A percentile compares a stretch with the other conserved stretches of the same genome.
Conservation (phyloP, 345 rosid genomes). For the Eucalyptus guilfoylei region DNA sequence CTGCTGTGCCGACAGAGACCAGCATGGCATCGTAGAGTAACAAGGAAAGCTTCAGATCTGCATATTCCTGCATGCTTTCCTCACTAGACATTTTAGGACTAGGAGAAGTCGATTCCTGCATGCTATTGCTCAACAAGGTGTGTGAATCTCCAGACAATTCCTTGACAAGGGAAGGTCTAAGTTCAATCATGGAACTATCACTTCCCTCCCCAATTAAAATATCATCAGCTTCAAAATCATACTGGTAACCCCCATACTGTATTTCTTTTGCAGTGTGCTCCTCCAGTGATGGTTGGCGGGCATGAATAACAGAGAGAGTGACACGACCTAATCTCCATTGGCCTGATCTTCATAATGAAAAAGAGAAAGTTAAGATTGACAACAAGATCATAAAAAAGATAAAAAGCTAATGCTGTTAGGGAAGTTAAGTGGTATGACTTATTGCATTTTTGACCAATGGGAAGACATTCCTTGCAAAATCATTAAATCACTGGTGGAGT, state of each 20-base stretch:
- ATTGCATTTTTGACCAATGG: not conserved
- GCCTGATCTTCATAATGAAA: constrained; percentile 38
- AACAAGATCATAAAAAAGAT: not conserved
- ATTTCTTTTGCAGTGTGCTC: not conserved
- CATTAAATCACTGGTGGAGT: not conserved
- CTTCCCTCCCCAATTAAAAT: constrained; percentile 65
- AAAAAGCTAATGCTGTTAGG: not conserved
- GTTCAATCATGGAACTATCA: constrained; percentile 60
- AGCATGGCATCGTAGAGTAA: constrained; percentile 39
- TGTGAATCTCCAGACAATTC: constrained; percentile 24
- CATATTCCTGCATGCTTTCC: constrained; percentile 81
- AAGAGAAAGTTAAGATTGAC: not conserved
- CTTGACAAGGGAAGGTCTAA: constrained; percentile 33
- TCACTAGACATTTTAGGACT: constrained; percentile 21
- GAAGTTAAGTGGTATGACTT: not conserved
- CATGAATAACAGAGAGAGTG: constrained; percentile 22
- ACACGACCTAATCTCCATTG: constrained; percentile 79
- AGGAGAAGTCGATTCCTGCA: constrained; percentile 5
- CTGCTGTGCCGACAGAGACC: constrained; percentile 28
- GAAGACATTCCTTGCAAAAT: not conserved
- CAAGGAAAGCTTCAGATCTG: constrained; percentile 67
- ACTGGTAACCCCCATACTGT: constrained; percentile 12
- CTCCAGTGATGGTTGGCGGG: constrained; percentile 4
- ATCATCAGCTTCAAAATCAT: constrained; percentile 56
- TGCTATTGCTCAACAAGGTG: constrained; percentile 7